A percentile compares a stretch with the other conserved stretches of the same genome.
Conservation (phyloP, 352 stramenopile species). For the Phytophthora kernoviae region DNA sequence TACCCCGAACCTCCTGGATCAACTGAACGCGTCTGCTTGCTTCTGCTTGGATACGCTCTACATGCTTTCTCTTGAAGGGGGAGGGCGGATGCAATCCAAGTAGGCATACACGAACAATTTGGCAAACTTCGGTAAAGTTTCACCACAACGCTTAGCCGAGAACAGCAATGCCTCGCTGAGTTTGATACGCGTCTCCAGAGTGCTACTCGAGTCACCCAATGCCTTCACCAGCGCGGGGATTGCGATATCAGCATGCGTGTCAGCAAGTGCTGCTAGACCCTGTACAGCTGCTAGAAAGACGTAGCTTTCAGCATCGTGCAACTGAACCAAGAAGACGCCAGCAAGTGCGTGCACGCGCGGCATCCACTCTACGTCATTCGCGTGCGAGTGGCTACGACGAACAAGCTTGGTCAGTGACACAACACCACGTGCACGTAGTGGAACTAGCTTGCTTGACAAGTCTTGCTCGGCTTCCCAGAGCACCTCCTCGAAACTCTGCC, state of each 20-base stretch:
- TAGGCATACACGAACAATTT: slow-evolving; percentile 84
- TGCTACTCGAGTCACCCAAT: slow-evolving; percentile 47
- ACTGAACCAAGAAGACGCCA: slow-evolving; percentile 61
- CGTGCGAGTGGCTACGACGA: slow-evolving; percentile 54
- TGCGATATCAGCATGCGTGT: slow-evolving; percentile 63
- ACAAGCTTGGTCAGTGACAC: slow-evolving; percentile 81
- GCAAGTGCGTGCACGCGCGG: slow-evolving; percentile 55
- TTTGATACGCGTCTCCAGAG: slow-evolving; percentile 80
- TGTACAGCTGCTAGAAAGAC: slow-evolving; percentile 86
- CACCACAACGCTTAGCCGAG: slow-evolving; percentile 74
- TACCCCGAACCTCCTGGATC: slow-evolving; percentile 54
- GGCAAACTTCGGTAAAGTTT: slow-evolving; percentile 69
- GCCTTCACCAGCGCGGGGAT: slow-evolving; percentile 69
- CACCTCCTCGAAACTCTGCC: slow-evolving; percentile 60
- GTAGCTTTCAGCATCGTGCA: slow-evolving; percentile 82
- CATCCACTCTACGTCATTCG: slow-evolving; percentile 47
- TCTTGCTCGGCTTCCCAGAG: slow-evolving; percentile 63
- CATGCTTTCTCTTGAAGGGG: slow-evolving; percentile 11
- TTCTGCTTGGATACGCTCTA: slow-evolving; percentile 16
- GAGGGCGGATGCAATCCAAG: slow-evolving; percentile 74
- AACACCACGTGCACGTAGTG: slow-evolving; percentile 73
- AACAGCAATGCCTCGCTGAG: slow-evolving; percentile 85
- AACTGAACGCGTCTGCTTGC: slow-evolving; percentile 47
- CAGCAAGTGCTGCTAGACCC: slow-evolving; percentile 61
- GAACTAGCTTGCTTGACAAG: slow-evolving; percentile 65